A percentile compares a stretch with the other conserved stretches of the same genome.
Evolutionary conservation across 106 monocot species (phyloP).

Genomic region (Dendrobium chrysotoxum): DNA sequence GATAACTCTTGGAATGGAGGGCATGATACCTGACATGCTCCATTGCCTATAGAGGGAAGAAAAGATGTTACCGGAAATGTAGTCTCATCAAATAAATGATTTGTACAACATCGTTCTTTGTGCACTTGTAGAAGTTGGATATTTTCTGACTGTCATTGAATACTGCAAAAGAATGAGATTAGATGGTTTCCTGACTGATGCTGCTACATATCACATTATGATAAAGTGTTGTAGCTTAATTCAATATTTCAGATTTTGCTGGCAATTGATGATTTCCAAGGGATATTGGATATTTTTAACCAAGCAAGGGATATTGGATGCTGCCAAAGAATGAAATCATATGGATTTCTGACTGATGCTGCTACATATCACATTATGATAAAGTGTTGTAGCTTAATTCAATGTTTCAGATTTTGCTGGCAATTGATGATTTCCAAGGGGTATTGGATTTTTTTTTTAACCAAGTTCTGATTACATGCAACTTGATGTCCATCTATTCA

Average conservation of each 20-base stretch:
- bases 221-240: constrained; percentile 70
- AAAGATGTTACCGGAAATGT: constrained; percentile 24
- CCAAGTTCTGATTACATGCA: constrained; percentile 32
- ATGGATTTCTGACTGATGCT: too few species aligned
- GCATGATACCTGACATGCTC: constrained; percentile 81
- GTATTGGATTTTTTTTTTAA: too few species aligned
- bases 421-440: too few species aligned
- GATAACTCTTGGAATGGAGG: constrained; percentile 85
- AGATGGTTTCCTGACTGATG: constrained; percentile 35
- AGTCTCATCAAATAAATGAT: constrained; percentile 33
- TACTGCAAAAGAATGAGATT: constrained; percentile 60
- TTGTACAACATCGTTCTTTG: constrained; percentile 60
- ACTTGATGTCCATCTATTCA: constrained; percentile 66
- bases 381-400: too few species aligned
- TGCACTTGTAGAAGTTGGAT: constrained; percentile 52
- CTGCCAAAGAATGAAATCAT: too few species aligned
- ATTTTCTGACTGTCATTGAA: constrained; percentile 55
- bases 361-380: too few species aligned
- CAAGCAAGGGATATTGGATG: too few species aligned
- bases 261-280: constrained; percentile 47
- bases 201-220: constrained; percentile 81
- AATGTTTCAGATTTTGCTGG: too few species aligned
- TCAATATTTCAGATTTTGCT: constrained; percentile 56
- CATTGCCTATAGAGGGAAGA: constrained; percentile 54
- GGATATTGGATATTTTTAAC: constrained; percentile 41